phyloP scores from a whole-genome alignment of 108 stramenopile species.

The Phaeodactylum tricornutum region DNA sequence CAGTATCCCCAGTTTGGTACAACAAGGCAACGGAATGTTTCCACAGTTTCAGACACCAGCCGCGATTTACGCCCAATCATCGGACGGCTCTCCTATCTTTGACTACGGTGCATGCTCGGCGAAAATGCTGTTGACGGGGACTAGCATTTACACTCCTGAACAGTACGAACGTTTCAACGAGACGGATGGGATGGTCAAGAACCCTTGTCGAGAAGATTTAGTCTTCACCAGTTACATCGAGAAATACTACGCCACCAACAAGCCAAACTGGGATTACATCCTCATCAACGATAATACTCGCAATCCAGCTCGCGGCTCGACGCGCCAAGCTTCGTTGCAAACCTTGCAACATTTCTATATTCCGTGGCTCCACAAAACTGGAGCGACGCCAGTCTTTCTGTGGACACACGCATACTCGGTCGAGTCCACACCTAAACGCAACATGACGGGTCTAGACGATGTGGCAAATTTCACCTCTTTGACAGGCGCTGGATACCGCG shows the following conservation, averaged over 20 bases:
- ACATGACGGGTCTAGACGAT: slow-evolving; percentile 31
- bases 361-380: slow-evolving; percentile 16
- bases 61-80: too few relatives aligned
- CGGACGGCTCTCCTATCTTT: too few relatives aligned
- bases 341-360: slow-evolving; percentile 16
- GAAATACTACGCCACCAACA: background rate
- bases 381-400: slow-evolving; percentile 23
- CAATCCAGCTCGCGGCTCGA: slow-evolving; percentile 12
- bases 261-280: slow-evolving; percentile 25
- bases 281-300: slow-evolving; percentile 31
- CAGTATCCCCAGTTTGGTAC: slow-evolving; percentile 11
- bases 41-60: too few relatives aligned
- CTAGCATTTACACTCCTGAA: too few relatives aligned
- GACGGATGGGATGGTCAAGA: too few relatives aligned
- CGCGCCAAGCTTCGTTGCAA: slow-evolving; percentile 11
- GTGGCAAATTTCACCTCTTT: slow-evolving; percentile 31
- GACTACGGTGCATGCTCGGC: slow-evolving; percentile 38
- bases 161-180: too few relatives aligned
- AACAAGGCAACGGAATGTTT: slow-evolving; percentile 39
- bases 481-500: slow-evolving; percentile 27
- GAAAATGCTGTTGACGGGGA: slow-evolving; percentile 21
- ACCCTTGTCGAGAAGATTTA: too few relatives aligned
- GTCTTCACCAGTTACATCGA: too few relatives aligned
- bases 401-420: slow-evolving; percentile 22
- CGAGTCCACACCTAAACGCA: slow-evolving; percentile 9